phyloP scores from a whole-genome alignment of 371 early-diverging fungal species.

The Nematocida sp. region DNA sequence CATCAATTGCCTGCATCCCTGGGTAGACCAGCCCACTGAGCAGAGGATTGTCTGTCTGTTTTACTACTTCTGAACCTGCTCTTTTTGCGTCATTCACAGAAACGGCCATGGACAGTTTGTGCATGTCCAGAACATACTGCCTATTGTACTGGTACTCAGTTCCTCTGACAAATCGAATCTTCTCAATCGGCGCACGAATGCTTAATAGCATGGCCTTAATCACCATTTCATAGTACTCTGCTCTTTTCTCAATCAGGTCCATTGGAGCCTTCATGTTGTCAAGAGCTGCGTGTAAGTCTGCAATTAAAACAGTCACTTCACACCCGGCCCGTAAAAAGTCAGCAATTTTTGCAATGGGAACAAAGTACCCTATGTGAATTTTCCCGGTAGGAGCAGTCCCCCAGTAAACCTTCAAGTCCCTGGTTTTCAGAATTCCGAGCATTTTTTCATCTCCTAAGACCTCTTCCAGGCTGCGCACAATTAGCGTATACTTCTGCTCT shows the following conservation, averaged over 20 bases:
- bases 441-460: slow-evolving; percentile 85
- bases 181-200: slow-evolving; percentile 80
- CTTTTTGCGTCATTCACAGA: slow-evolving; percentile 93
- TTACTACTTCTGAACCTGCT: slow-evolving; percentile 98
- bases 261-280: slow-evolving; percentile 97
- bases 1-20: slow-evolving; percentile 96
- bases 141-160: slow-evolving; percentile 80
- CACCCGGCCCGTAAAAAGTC: slow-evolving; percentile 92
- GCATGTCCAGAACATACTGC: slow-evolving; percentile 88
- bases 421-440: slow-evolving; percentile 77
- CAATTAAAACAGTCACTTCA: slow-evolving; percentile 86
- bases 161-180: slow-evolving; percentile 78
- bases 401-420: slow-evolving; percentile 93
- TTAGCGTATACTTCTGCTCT: slow-evolving; percentile 77
- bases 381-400: slow-evolving; percentile 96
- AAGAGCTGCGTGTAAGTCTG: slow-evolving; percentile 95
- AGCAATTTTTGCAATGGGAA: slow-evolving; percentile 91
- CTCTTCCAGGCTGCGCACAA: slow-evolving; percentile 91
- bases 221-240: slow-evolving; percentile 84
- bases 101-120: slow-evolving; percentile 79
- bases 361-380: slow-evolving; percentile 96
- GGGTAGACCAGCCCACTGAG: slow-evolving; percentile 94
- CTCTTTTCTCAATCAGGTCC: slow-evolving; percentile 81
- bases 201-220: slow-evolving; percentile 84
- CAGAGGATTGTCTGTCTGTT: slow-evolving; percentile 89